phyloP scores from a whole-genome alignment of 2,329 filamentous ascomycete species.

The Cladosporium colombiae region DNA sequence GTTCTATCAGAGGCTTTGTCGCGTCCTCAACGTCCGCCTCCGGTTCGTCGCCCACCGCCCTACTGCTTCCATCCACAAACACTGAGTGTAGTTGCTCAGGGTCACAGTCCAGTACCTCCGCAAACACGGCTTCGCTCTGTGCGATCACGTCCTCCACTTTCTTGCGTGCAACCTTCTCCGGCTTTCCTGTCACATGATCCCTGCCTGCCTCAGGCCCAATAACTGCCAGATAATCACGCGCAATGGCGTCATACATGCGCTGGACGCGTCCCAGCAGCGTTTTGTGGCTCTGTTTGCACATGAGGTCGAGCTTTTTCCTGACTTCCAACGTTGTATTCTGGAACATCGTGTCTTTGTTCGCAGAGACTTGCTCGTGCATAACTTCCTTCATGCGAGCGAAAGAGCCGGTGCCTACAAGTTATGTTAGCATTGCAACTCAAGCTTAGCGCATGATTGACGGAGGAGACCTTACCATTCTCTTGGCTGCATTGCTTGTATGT shows the following conservation, averaged over 20 bases:
- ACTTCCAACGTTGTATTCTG: constrained; percentile 46
- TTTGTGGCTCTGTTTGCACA: constrained; percentile 47
- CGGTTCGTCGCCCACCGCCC: background rate
- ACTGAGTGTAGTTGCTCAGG: constrained; percentile 22
- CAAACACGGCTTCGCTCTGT: constrained; percentile 24
- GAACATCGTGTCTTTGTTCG: constrained; percentile 52
- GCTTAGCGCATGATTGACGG: constrained; percentile 13
- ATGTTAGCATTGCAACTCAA: constrained; percentile 21
- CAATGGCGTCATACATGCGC: constrained; percentile 44
- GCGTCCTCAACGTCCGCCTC: constrained; percentile 20
- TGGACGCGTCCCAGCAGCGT: constrained; percentile 49
- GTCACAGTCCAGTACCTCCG: constrained; percentile 23
- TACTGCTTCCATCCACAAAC: background rate
- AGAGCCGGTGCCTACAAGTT: constrained; percentile 39
- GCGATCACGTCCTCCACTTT: constrained; percentile 27
- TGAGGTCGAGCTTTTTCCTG: constrained; percentile 41
- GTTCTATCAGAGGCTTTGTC: background rate
- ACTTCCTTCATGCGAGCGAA: constrained; percentile 55
- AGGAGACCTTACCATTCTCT: constrained; percentile 39
- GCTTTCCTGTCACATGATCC: constrained; percentile 23
- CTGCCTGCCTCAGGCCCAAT: constrained; percentile 29
- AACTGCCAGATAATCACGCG: constrained; percentile 41
- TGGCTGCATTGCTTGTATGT: constrained; percentile 50
- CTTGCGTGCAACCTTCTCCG: constrained; percentile 26
- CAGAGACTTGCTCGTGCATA: constrained; percentile 51